Base-by-base conservation (phyloP, 1,284 basidiomycete species). In the Mycosarcoma maydis region DNA sequence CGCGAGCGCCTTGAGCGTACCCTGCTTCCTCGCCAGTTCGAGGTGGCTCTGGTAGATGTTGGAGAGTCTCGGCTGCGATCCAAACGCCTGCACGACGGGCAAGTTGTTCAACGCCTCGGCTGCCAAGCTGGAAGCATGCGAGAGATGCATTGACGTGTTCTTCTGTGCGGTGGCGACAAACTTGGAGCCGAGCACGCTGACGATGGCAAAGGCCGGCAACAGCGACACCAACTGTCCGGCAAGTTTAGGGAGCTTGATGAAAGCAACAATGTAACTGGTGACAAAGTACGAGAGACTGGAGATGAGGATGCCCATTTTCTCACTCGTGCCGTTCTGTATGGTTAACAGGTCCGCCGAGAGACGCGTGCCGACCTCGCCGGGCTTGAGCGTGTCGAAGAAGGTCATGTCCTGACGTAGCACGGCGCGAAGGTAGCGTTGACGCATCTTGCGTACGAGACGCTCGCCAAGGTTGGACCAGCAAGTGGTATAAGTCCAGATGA, bases 391-490 rank as follows among this genome's bases (percentile, higher is more conserved):
- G 55, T 81, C 76, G 45, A 76, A 78, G 47, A 72, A 80, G 17
- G 74, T 49, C 70, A 77, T 75, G 58, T 85, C 84, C 52, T 85
- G 84, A 7, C 82, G 77, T 2, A 85, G 75, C 9, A 84, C 81
- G 4, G 83, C 76, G 29, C 77, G 75, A 8, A 85, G 80, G 46
- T 85, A 85, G 30, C 75, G 71, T 60, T 84, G 82, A 39, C 85
- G 72, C 64, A 78, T 47, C 37, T 72, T 71, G 38, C 74, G 72
- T 8, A 73, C 74, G 23, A 76, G 44, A 9, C 76, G 66, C 48
- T 78, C 74, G 27, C 76, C 76, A 3, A 76, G 43, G 38, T 66
- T 60, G 27, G 72, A 72, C 76, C 76, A 78, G 55, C 72, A 72
- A 33, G 69, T 66, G 30, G 76, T 74, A 58, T 76, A 78, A 38